phyloP scores from a whole-genome alignment of 768 basidiomycete genomes.

The Suillus luteus region DNA sequence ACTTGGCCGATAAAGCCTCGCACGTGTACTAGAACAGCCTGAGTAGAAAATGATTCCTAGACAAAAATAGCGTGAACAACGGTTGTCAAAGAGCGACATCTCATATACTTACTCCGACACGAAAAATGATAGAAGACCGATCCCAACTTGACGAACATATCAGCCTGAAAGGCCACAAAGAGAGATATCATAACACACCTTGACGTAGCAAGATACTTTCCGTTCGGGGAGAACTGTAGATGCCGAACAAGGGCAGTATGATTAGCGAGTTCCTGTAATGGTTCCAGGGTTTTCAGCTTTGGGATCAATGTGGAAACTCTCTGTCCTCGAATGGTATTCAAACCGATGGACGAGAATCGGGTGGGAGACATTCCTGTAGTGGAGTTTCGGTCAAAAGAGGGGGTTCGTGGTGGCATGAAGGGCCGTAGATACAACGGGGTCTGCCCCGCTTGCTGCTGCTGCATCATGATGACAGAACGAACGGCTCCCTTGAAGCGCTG shows the following conservation, averaged over 20 bases:
- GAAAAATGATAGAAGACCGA: constrained; percentile 51
- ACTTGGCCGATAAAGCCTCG: constrained; percentile 57
- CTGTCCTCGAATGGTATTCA: constrained; percentile 39
- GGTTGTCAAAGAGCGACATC: constrained; percentile 11
- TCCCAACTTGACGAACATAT: constrained; percentile 43
- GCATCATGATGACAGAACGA: constrained; percentile 49
- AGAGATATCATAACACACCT: constrained; percentile 35
- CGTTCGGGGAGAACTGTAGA: constrained; percentile 57
- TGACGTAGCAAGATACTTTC: constrained; percentile 54
- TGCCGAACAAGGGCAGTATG: constrained; percentile 55
- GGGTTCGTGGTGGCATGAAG: constrained; percentile 32
- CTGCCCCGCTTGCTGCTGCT: constrained; percentile 13
- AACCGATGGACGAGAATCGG: constrained; percentile 34
- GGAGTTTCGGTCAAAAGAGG: constrained; percentile 33
- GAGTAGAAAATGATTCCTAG: constrained; percentile 45
- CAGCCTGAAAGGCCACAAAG: constrained; percentile 10
- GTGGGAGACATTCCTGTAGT: constrained; percentile 32
- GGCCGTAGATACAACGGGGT: constrained; percentile 22
- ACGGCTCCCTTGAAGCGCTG: constrained; percentile 45
- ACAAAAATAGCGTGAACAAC: constrained; percentile 18
- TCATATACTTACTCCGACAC: constrained; percentile 42
- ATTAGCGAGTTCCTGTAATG: constrained; percentile 44
- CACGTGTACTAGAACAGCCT: constrained; percentile 52
- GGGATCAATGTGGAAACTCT: constrained; percentile 45
- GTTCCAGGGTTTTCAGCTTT: constrained; percentile 41